Conservation (phyloP, 139 green algal species). For the Micractinium conductrix region DNA sequence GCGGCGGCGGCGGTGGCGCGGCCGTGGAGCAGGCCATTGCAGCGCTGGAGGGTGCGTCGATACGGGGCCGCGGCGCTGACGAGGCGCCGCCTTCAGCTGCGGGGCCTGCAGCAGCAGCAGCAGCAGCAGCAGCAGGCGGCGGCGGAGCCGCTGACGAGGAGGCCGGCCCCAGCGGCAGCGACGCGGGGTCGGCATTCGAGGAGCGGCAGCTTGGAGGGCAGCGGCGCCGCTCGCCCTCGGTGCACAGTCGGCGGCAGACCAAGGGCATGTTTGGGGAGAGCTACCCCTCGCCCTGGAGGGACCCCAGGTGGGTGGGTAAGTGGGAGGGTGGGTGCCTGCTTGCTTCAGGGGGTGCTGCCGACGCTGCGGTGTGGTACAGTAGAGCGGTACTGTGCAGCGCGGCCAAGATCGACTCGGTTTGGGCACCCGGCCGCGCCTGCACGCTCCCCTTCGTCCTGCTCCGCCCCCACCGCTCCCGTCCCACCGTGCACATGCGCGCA, state of each 20-base stretch:
- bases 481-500: neutral
- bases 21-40: neutral
- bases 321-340: neutral
- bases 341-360: neutral
- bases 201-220: neutral
- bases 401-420: too few relatives aligned
- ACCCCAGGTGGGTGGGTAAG: conserved; percentile 17
- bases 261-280: conserved; percentile 53
- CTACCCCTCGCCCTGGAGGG: conserved; percentile 38
- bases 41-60: neutral
- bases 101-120: too few relatives aligned
- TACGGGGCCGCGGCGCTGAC: neutral
- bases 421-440: too few relatives aligned
- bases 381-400: too few relatives aligned
- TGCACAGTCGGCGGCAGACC: neutral
- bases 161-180: neutral
- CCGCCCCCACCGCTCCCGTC: neutral
- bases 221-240: neutral
- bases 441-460: neutral
- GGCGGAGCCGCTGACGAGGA: neutral
- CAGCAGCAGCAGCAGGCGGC: neutral
- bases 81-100: neutral
- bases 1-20: neutral
- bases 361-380: neutral
- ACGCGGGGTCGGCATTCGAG: neutral